Evolutionary conservation across 768 basidiomycete genomes (phyloP).

Genomic region (Tricholoma terreum): DNA sequence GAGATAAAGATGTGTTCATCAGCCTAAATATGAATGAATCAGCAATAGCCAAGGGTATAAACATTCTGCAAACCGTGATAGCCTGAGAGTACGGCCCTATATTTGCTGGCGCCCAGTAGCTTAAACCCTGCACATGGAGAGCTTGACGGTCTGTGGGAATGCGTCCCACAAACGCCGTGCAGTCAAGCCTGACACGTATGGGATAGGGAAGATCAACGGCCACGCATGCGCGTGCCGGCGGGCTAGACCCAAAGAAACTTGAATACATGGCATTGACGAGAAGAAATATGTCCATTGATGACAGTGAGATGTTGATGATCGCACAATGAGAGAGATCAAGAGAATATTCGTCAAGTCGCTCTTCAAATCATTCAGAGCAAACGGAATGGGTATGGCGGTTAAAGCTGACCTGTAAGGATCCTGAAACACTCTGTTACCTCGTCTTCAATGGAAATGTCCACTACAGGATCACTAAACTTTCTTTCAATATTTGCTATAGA

Average conservation of each 20-base stretch:
- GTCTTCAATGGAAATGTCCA: conserved; percentile 53
- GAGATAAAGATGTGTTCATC: conserved; percentile 82
- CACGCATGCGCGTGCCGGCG: conserved; percentile 94
- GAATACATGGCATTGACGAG: conserved; percentile 76
- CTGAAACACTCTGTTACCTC: conserved; percentile 73
- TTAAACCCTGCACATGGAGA: conserved; percentile 91
- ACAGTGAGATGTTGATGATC: conserved; percentile 80
- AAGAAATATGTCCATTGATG: conserved; percentile 78
- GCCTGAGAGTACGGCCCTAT: conserved; percentile 99
- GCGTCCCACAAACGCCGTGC: conserved; percentile 62
- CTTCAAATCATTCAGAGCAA: conserved; percentile 32
- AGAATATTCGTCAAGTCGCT: conserved; percentile 43
- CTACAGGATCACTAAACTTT: conserved; percentile 2
- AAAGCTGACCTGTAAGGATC: conserved; percentile 52
- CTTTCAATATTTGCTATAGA: conserved; percentile 57
- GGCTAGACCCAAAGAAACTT: conserved; percentile 83
- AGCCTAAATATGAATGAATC: conserved; percentile 42
- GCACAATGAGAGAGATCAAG: conserved; percentile 58
- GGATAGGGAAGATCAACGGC: conserved; percentile 65
- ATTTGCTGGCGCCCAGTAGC: conserved; percentile 99
- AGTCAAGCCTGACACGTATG: conserved; percentile 67
- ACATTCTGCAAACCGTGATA: conserved; percentile 55
- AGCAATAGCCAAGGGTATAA: background rate
- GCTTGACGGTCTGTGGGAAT: conserved; percentile 53
- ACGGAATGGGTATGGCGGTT: background rate